phyloP scores from a whole-genome alignment of 1,139 yeast species.

The Geotrichum restrictum region DNA sequence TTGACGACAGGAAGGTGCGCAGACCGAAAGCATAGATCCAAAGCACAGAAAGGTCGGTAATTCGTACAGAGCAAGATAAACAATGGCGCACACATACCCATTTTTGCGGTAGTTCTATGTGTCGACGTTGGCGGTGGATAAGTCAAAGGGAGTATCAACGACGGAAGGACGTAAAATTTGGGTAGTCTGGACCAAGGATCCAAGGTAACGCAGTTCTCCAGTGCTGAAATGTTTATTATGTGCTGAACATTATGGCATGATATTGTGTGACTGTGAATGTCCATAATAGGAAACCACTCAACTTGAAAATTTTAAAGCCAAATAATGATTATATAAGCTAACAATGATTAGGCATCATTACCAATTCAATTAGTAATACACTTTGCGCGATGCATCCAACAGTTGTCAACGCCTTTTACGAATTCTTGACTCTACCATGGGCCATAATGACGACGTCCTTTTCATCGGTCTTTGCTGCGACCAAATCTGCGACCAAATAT shows the following conservation, averaged over 20 bases:
- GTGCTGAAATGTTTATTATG: constrained; percentile 6
- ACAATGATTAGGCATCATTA: too few relatives aligned
- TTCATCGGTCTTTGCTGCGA: too few relatives aligned
- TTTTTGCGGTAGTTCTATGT: constrained; percentile 12
- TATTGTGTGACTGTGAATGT: constrained; percentile 4
- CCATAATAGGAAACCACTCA: constrained; percentile 4
- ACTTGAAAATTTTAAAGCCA: constrained; percentile 4
- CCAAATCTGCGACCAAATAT: too few relatives aligned
- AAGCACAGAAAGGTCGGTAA: too few relatives aligned
- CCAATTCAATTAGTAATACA: neutral
- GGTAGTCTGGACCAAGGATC: neutral
- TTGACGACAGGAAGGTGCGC: too few relatives aligned
- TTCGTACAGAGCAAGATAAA: neutral
- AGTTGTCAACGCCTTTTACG: neutral
- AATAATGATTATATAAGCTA: neutral
- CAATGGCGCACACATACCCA: constrained; percentile 11
- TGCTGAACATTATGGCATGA: constrained; percentile 1
- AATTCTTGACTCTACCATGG: too few relatives aligned
- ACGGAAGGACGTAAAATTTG: constrained; percentile 1
- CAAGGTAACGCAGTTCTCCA: neutral
- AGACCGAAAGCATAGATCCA: neutral
- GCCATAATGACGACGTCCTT: too few relatives aligned
- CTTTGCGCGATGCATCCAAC: neutral
- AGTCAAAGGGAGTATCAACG: constrained; percentile 11
- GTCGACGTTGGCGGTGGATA: constrained; percentile 18